Percentiles rank a stretch among this genome's conserved stretches.
phyloP scores from a whole-genome alignment of 2,329 filamentous ascomycete species.

The Diplodia seriata region DNA sequence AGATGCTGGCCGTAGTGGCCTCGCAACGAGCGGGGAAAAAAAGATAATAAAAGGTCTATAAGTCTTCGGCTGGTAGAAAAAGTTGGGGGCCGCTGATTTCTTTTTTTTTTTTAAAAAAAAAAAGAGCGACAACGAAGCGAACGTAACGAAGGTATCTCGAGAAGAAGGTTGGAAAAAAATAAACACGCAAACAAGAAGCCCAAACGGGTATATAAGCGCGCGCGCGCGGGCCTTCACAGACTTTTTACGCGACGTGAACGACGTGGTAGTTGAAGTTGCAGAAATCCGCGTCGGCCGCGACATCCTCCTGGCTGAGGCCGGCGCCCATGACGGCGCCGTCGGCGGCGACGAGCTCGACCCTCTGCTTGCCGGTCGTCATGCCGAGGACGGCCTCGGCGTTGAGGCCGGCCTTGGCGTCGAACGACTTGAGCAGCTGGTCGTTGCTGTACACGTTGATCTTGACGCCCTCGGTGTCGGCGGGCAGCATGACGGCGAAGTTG shows the following conservation, averaged over 20 bases:
- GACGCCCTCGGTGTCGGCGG: not conserved
- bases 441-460: constrained; percentile 24
- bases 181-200: not conserved
- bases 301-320: constrained; percentile 13
- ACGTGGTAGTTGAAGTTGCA: constrained; percentile 32
- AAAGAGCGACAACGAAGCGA: not conserved
- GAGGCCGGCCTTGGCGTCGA: constrained; percentile 22
- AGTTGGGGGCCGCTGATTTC: not conserved
- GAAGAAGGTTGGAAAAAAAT: not conserved
- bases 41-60: not conserved
- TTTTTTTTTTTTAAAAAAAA: too few species aligned
- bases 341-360: constrained; percentile 11
- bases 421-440: constrained; percentile 15
- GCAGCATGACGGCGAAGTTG: constrained; percentile 28
- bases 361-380: constrained; percentile 14
- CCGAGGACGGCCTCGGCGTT: constrained; percentile 20
- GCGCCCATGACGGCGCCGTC: constrained; percentile 10
- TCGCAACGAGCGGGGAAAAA: not conserved
- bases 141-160: not conserved
- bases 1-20: not conserved
- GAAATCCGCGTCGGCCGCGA: constrained; percentile 21
- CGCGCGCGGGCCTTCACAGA: too few species aligned
- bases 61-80: not conserved
- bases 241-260: constrained; percentile 10
- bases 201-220: not conserved